These are phyloP conservation scores for Ustulina deusta DNA, from an alignment of 2,329 filamentous ascomycete species.

Conservation along the genomic window DNA sequence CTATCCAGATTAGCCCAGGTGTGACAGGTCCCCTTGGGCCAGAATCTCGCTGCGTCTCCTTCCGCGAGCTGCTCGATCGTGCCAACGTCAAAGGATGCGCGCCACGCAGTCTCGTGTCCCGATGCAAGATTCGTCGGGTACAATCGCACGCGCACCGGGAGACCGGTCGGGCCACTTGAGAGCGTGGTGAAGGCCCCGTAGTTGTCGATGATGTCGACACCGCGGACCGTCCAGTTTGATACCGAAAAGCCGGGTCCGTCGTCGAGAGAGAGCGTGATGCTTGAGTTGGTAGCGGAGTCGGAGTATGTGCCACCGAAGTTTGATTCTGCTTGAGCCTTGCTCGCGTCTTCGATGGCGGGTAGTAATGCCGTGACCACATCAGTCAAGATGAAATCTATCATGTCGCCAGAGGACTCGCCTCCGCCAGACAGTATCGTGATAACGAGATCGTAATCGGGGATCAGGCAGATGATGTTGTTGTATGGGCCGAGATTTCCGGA, in stretches of 20 bases:
- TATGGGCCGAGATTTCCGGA: conserved; percentile 51
- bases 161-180: conserved; percentile 35
- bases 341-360: conserved; percentile 58
- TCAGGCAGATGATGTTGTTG: conserved; percentile 49
- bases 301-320: conserved; percentile 55
- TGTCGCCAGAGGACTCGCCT: conserved; percentile 41
- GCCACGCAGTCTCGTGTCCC: conserved; percentile 39
- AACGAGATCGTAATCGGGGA: conserved; percentile 53
- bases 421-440: conserved; percentile 47
- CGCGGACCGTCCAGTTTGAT: conserved; percentile 55
- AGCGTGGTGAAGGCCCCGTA: conserved; percentile 45
- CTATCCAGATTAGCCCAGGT: conserved; percentile 47
- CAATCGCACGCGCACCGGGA: conserved; percentile 40
- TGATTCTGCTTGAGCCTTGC: conserved; percentile 52
- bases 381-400: conserved; percentile 42
- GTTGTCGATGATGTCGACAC: conserved; percentile 55
- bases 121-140: conserved; percentile 46
- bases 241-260: conserved; percentile 56
- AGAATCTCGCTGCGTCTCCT: conserved; percentile 43
- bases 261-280: conserved; percentile 54
- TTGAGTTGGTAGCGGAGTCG: conserved; percentile 56
- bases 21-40: conserved; percentile 44
- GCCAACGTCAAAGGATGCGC: conserved; percentile 44
- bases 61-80: conserved; percentile 40
- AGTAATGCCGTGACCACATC: conserved; percentile 53